Evolutionary conservation across 208 protist species (phyloP).

Genomic region (Trypanosoma cruzi): DNA sequence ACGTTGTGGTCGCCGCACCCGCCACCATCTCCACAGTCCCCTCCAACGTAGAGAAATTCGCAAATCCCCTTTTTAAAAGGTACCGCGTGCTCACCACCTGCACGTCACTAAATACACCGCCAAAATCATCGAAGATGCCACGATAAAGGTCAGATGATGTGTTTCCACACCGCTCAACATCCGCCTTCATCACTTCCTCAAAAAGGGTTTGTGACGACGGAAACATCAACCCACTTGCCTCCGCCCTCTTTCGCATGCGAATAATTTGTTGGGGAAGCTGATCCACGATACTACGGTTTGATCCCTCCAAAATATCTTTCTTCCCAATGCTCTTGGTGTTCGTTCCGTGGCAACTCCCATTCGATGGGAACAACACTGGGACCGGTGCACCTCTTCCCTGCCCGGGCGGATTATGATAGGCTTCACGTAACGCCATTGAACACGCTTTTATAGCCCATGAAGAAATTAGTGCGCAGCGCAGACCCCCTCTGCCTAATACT

Average conservation of each 20-base stretch:
- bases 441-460: not conserved
- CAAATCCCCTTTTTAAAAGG: not conserved
- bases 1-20: not conserved
- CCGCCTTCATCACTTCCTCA: not conserved
- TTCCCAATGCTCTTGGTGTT: not conserved
- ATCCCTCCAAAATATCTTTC: constrained; percentile 3
- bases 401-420: not conserved
- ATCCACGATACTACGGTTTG: not conserved
- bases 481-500: not conserved
- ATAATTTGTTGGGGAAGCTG: constrained; percentile 3
- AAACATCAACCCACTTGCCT: constrained; percentile 2
- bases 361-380: not conserved
- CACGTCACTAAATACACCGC: constrained; percentile 15
- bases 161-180: not conserved
- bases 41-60: not conserved
- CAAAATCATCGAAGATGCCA: not conserved
- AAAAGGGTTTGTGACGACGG: constrained; percentile 1
- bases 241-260: constrained; percentile 3
- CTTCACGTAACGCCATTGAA: not conserved
- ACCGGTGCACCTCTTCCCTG: not conserved
- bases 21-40: constrained; percentile 1
- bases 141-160: not conserved
- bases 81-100: constrained; percentile 3
- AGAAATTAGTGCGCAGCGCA: constrained; percentile 14
- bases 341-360: not conserved